Evolutionary conservation across 495 filamentous ascomycete species (phyloP).

Genomic region (Annulohypoxylon nitens): DNA sequence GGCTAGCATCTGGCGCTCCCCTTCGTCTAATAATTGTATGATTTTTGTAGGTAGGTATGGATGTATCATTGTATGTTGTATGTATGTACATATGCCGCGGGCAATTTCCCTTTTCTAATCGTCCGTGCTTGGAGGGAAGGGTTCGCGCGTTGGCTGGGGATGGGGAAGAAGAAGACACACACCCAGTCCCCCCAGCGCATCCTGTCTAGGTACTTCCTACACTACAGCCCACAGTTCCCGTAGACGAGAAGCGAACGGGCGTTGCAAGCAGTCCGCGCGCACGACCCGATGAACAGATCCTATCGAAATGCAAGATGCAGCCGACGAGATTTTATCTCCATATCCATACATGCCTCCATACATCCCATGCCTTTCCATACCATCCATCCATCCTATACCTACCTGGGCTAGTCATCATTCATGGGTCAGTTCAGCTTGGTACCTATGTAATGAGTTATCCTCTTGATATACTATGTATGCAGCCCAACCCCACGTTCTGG

Average conservation of each 20-base stretch:
- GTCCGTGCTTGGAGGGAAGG: constrained; percentile 3
- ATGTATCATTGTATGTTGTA: background rate
- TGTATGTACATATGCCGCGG: background rate
- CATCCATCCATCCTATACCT: background rate
- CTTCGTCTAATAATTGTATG: constrained; percentile 23
- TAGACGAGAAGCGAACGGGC: constrained; percentile 14
- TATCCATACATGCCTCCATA: constrained; percentile 7
- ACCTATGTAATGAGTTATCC: constrained; percentile 27
- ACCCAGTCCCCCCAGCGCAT: background rate
- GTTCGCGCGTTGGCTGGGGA: constrained; percentile 8
- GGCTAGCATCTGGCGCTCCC: constrained; percentile 38
- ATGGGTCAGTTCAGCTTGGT: background rate
- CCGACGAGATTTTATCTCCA: constrained; percentile 40
- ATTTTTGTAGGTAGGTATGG: background rate
- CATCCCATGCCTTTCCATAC: background rate
- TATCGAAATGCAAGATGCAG: constrained; percentile 47
- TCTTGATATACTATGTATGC: constrained; percentile 21
- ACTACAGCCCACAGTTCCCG: constrained; percentile 9
- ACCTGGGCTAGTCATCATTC: background rate
- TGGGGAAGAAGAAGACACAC: background rate
- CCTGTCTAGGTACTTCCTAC: too few species aligned
- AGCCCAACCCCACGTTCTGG: constrained; percentile 48
- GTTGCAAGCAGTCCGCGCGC: constrained; percentile 16
- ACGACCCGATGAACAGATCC: constrained; percentile 42
- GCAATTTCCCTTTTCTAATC: constrained; percentile 25